Base-by-base conservation (phyloP, 805 yeast species). In the Suhomyces sp. region DNA sequence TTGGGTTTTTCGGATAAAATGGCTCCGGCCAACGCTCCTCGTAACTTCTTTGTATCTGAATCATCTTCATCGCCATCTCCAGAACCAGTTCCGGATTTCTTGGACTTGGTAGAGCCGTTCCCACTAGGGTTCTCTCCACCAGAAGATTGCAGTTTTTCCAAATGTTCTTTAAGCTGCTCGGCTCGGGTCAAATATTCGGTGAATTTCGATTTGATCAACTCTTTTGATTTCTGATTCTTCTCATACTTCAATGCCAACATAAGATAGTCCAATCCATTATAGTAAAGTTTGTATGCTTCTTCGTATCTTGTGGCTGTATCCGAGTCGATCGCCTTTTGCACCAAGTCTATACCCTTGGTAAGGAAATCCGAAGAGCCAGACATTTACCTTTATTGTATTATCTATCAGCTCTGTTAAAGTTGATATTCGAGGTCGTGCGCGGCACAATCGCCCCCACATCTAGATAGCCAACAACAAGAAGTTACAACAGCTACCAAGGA, bases 171-270 rank as follows among this genome's bases (percentile, higher is more conserved):
- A 61, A 94, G 75, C 66, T 90, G 96, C 71, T 94, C 99, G 0
- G 99, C 99, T 52, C 99, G 76, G 5, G 91, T 80, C 63, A 94
- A 72, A 67, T 94, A 94, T 65, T 94, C 99, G 5, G 92, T 87
- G 67, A 93, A 89, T 68, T 91, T 91, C 7, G 90, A 82, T 64
- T 92, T 82, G 58, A 94, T 89, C 53, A 93, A 78, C 59, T 91
- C 97, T 67, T 92, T 93, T 35, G 96, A 86, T 60, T 85, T 85
- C 20, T 87, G 86, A 69, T 92, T 94, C 69, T 92, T 93, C 69
- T 94, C 99, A 55, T 68, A 93, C 71, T 94, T 94, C 60, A 94
- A 78, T 4, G 99, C 99, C 59, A 91, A 77, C 97, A 94, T 91
- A 61, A 94, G 77, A 71, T 94, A 94, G 68, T 94, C 98, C 51